phyloP scores from a whole-genome alignment of 75 land plant genomes.

The Sequoia sempervirens region DNA sequence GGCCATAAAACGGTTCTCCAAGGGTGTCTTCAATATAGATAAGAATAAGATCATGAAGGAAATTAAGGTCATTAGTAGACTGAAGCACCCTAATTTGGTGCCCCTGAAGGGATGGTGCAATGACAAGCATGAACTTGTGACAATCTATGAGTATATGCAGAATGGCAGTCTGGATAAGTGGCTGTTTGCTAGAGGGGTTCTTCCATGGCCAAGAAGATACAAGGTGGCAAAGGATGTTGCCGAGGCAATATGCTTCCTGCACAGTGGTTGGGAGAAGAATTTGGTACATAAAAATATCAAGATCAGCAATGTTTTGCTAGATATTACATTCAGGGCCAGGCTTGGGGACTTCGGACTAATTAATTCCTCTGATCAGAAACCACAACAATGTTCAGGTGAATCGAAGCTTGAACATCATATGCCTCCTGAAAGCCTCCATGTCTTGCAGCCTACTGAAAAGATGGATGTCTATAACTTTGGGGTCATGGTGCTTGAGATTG shows the following conservation, averaged over 20 bases:
- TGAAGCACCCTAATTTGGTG: constrained; percentile 59
- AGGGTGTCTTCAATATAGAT: constrained; percentile 10
- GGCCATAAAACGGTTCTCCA: constrained; percentile 49
- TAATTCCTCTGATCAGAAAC: constrained; percentile 14
- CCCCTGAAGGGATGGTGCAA: constrained; percentile 48
- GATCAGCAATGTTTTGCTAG: constrained; percentile 48
- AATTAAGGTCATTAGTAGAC: constrained; percentile 17
- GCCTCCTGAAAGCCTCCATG: constrained; percentile 7
- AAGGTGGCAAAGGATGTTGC: constrained; percentile 41
- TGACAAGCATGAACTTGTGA: constrained; percentile 19
- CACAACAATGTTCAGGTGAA: constrained; percentile 3
- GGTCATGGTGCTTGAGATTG: constrained; percentile 33
- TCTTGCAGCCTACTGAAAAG: constrained; percentile 15
- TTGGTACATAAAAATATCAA: constrained; percentile 53
- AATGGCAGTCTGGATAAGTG: constrained; percentile 51
- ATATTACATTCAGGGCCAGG: constrained; percentile 35
- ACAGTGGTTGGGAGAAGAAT: constrained; percentile 29
- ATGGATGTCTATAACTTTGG: constrained; percentile 41
- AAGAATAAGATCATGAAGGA: constrained; percentile 22
- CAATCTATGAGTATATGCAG: constrained; percentile 30
- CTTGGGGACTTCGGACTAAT: constrained; percentile 53
- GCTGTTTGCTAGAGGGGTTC: constrained; percentile 25
- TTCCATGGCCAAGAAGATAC: constrained; percentile 39
- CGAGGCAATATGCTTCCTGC: constrained; percentile 39
- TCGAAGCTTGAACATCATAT: not conserved